Percentiles rank a stretch among this genome's conserved stretches.
phyloP scores from a whole-genome alignment of 176 grass and related monocot species.

The Lolium multiflorum region DNA sequence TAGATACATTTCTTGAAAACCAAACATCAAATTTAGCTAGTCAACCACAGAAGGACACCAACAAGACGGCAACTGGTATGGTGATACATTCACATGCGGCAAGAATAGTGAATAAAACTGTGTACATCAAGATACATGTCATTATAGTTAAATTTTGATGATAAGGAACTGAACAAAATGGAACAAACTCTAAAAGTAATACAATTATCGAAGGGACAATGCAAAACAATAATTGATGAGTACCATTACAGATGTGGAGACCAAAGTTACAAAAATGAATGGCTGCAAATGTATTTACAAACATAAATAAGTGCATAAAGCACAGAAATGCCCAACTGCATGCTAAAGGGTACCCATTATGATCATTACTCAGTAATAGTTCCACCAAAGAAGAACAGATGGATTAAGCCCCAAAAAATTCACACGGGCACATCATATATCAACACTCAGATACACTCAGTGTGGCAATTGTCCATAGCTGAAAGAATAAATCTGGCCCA shows the following conservation, averaged over 20 bases:
- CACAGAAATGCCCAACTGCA: neutral
- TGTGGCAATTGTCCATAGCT: neutral
- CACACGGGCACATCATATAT: neutral
- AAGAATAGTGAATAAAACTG: slow-evolving; percentile 23
- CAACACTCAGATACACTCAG: neutral
- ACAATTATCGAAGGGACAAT: neutral
- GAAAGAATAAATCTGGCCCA: neutral
- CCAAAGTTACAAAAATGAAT: neutral
- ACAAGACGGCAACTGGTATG: neutral
- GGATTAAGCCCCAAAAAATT: slow-evolving; percentile 13
- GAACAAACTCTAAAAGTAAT: neutral
- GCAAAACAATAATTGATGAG: neutral
- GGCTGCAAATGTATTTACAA: neutral
- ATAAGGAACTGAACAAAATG: slow-evolving; percentile 17
- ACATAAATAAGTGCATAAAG: neutral
- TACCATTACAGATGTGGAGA: neutral
- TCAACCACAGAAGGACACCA: slow-evolving; percentile 1
- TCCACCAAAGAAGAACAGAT: slow-evolving; percentile 1
- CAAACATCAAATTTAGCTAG: slow-evolving; percentile 36
- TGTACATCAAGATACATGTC: slow-evolving; percentile 1
- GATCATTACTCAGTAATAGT: slow-evolving; percentile 23
- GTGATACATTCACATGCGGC: neutral
- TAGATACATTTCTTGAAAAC: slow-evolving; percentile 29
- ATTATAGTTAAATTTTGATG: slow-evolving; percentile 14
- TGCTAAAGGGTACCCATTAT: slow-evolving; percentile 1